These are phyloP conservation scores for Daldinia concentrica DNA, from an alignment of 495 filamentous ascomycete species.

Conservation along the genomic window DNA sequence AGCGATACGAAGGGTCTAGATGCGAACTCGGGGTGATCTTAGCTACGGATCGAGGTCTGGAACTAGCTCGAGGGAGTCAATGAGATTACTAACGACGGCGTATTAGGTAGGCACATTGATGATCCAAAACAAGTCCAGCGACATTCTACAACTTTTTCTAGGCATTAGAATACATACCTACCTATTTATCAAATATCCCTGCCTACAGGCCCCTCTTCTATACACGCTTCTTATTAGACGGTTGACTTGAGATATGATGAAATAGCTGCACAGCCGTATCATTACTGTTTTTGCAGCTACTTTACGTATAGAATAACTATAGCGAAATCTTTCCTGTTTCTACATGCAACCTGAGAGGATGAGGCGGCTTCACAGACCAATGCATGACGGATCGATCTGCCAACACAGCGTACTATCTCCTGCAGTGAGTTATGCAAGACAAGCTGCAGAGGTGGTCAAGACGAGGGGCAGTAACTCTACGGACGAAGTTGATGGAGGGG, in stretches of 20 bases:
- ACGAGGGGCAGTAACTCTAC: conserved; percentile 44
- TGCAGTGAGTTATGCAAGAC: conserved; percentile 44
- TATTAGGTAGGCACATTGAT: conserved; percentile 29
- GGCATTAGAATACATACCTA: conserved; percentile 19
- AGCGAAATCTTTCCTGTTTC: conserved; percentile 3
- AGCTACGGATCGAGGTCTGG: conserved; percentile 30
- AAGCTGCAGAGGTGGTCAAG: conserved; percentile 43
- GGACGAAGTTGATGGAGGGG: conserved; percentile 44
- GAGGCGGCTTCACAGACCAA: conserved; percentile 39
- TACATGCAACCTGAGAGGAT: conserved; percentile 22
- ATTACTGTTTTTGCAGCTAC: conserved; percentile 8
- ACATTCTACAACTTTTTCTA: conserved; percentile 13
- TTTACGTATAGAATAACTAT: conserved; percentile 14
- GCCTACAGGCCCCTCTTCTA: conserved; percentile 21
- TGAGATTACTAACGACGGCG: conserved; percentile 33
- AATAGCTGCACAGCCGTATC: conserved; percentile 20
- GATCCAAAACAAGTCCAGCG: conserved; percentile 20
- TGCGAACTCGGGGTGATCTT: conserved; percentile 20
- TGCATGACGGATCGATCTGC: conserved; percentile 47
- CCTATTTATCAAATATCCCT: conserved; percentile 26
- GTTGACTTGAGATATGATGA: conserved; percentile 34
- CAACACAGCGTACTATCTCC: conserved; percentile 47
- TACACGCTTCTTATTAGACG: conserved; percentile 10
- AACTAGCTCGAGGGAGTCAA: conserved; percentile 25
- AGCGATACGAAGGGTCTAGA: conserved; percentile 30